Percentiles rank a stretch among this genome's conserved stretches.
Evolutionary conservation across 2,329 filamentous ascomycete genomes (phyloP).

Genomic region (Chaetomiaceae sp.): DNA sequence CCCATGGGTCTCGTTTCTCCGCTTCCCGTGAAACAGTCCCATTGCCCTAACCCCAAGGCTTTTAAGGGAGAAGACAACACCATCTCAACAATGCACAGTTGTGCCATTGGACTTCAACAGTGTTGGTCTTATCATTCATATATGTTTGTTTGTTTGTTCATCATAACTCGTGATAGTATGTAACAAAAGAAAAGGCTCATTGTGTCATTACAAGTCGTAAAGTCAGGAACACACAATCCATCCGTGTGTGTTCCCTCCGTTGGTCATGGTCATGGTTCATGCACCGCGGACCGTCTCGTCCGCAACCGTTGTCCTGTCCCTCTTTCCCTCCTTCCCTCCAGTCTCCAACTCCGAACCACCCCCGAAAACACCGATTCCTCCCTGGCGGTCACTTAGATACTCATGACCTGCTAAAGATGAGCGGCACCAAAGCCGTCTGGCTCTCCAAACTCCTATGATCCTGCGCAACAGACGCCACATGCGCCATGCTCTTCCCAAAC

Average conservation of each 20-base stretch:
- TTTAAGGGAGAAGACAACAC: too few relatives aligned
- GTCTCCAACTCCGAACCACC: not conserved
- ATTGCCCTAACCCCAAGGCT: too few relatives aligned
- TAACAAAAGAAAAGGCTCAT: constrained; percentile 18
- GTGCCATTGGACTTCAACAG: too few relatives aligned
- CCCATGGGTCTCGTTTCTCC: too few relatives aligned
- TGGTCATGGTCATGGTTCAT: constrained; percentile 14
- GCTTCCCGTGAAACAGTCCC: too few relatives aligned
- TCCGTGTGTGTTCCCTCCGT: too few relatives aligned
- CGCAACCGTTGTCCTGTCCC: not conserved
- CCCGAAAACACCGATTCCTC: not conserved
- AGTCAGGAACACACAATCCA: too few relatives aligned
- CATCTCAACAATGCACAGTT: too few relatives aligned
- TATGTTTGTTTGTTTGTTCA: not conserved
- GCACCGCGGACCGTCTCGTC: not conserved
- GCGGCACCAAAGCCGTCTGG: constrained; percentile 51
- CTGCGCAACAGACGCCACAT: constrained; percentile 18
- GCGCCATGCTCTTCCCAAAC: constrained; percentile 37
- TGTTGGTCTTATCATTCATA: not conserved
- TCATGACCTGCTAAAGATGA: constrained; percentile 53
- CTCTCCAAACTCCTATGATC: constrained; percentile 48
- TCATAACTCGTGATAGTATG: constrained; percentile 7
- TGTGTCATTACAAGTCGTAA: constrained; percentile 22
- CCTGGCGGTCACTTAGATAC: not conserved
- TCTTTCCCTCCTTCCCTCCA: not conserved